phyloP scores from a whole-genome alignment of 805 yeast genomes.

The Metschnikowia chrysomelidarum region DNA sequence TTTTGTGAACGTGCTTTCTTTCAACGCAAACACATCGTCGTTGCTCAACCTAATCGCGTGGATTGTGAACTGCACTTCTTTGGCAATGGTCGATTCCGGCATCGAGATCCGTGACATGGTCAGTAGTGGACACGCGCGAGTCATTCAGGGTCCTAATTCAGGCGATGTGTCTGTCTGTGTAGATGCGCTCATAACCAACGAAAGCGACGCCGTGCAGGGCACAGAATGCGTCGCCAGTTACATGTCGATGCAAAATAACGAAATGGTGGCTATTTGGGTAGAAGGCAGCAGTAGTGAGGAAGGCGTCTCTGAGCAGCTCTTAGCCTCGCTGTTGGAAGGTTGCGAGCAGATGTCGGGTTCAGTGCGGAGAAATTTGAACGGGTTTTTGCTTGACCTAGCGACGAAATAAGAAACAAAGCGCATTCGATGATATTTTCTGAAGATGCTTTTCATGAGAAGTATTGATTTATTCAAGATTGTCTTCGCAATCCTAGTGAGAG shows the following conservation, averaged over 20 bases:
- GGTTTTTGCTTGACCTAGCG: conserved; percentile 32
- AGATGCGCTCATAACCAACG: conserved; percentile 14
- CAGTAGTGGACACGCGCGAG: conserved; percentile 53
- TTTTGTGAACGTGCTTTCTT: conserved; percentile 64
- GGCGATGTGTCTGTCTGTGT: conserved; percentile 11
- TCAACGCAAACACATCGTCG: conserved; percentile 24
- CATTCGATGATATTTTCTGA: no score
- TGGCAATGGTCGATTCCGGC: conserved; percentile 83
- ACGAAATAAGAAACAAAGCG: background rate
- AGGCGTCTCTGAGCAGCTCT: conserved; percentile 22
- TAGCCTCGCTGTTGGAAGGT: conserved; percentile 34
- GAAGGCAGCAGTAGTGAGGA: conserved; percentile 28
- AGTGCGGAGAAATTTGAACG: conserved; percentile 45
- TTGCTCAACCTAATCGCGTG: conserved; percentile 45
- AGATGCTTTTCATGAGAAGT: no score
- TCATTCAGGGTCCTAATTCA: no score
- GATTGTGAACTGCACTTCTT: conserved; percentile 59
- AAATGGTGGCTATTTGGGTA: conserved; percentile 59
- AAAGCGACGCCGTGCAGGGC: conserved; percentile 4
- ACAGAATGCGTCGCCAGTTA: conserved; percentile 42
- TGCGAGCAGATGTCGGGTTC: conserved; percentile 45
- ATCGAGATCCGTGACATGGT: conserved; percentile 78
- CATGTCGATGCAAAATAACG: conserved; percentile 52
- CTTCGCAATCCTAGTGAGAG: no score
- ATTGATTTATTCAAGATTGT: no score